Evolutionary conservation across 192 early-diverging fungal genomes (phyloP).

Genomic region (Endogone sp.): DNA sequence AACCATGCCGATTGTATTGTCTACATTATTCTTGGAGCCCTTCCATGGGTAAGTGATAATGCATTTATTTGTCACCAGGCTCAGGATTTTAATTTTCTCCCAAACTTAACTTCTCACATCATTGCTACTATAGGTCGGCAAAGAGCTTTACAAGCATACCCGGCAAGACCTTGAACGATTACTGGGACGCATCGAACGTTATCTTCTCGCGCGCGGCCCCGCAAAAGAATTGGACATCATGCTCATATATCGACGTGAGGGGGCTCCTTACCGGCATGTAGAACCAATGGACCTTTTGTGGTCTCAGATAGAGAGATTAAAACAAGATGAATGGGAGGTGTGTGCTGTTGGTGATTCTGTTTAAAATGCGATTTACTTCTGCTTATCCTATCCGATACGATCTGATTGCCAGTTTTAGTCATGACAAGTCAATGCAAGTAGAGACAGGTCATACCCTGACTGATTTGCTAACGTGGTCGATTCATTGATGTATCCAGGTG

Average conservation of each 20-base stretch:
- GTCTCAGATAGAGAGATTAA: slow-evolving; percentile 10
- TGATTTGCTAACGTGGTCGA: background rate
- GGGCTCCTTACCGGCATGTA: background rate
- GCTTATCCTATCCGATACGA: too few relatives aligned
- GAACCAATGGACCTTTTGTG: slow-evolving; percentile 17
- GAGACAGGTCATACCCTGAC: background rate
- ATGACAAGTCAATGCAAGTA: too few relatives aligned
- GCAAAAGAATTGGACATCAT: slow-evolving; percentile 3
- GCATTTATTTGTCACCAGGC: too few relatives aligned
- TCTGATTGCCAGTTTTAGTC: too few relatives aligned
- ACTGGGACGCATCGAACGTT: slow-evolving; percentile 42
- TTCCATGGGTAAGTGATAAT: slow-evolving; percentile 66
- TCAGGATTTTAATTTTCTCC: too few relatives aligned
- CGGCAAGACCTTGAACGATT: slow-evolving; percentile 44
- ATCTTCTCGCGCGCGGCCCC: slow-evolving; percentile 37
- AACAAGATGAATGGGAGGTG: slow-evolving; percentile 15
- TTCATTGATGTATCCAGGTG: slow-evolving; percentile 14
- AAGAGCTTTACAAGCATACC: slow-evolving; percentile 44
- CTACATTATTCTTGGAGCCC: slow-evolving; percentile 63
- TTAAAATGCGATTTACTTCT: too few relatives aligned
- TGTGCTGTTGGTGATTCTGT: too few relatives aligned
- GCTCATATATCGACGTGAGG: slow-evolving; percentile 10
- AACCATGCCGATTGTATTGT: slow-evolving; percentile 47
- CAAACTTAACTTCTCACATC: too few relatives aligned
- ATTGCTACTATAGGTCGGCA: slow-evolving; percentile 28